Evolutionary conservation across 192 early-diverging fungal species (phyloP), one percentile per base, ranked within the genome.

Genomic region (Umbelopsis ramanniana): DNA sequence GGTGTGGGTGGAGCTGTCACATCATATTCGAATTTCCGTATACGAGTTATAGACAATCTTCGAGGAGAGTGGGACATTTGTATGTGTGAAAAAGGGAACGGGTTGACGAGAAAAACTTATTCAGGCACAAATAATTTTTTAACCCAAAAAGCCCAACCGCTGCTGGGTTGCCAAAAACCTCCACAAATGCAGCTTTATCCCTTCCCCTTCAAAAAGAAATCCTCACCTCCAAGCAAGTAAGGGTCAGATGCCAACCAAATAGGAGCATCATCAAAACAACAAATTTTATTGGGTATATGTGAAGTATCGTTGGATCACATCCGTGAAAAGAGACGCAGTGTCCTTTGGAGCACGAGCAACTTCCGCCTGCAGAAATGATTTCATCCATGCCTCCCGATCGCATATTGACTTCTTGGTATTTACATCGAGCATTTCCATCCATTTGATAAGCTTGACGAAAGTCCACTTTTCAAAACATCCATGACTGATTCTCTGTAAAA

Each of bases 11-110:
- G 57, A 63, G 57, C 57, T 6, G 57, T 63, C 29, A 63, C 26
- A 19, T 63, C 57, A 6, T 63, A 63, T 63, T 63, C 57, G 26
- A 63, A 63, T 26, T 63, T 63, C 14, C 57, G 26, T 29, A 63
- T 63, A 29, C 57, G 57, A 63, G 57, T 29, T 63, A 63, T 63
- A 63, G 57, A 63, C 33, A 63, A 63, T 14, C 57, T 22, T 63
- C 57, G 26, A 63, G 57, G 57, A 63, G 57, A 63, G 33, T 63
- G 57, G 57, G 29, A 29, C 57, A 63, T 63, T 22, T 23, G 29
- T 19, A 37, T 29, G 15, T n/a, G n/a, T 50, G n/a, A 21, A 50
- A 50, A 37, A 37, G 19, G n/a, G 35, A 6, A 63, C 12, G 33
- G 57, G 15, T 37, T 63, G 26, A 35, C 40, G 6, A 43, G 40